phyloP scores from a whole-genome alignment of 768 basidiomycete species.

The Guyanaporus albipodus region DNA sequence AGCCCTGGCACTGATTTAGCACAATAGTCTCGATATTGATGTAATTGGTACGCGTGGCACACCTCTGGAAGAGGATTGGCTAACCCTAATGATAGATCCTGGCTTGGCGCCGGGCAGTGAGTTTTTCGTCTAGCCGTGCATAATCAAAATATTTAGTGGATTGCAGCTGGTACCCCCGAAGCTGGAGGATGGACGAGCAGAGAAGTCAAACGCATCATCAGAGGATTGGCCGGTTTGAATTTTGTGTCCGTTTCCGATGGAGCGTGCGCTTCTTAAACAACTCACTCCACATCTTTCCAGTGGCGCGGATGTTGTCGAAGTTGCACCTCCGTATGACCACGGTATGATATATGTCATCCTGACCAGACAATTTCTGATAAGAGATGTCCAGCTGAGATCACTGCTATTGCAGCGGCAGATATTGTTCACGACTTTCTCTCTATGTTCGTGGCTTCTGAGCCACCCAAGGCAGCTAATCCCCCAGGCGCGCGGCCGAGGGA shows the following conservation, averaged over 20 bases:
- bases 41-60: constrained; percentile 52
- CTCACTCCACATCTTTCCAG: constrained; percentile 4
- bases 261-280: not conserved
- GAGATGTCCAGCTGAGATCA: constrained; percentile 32
- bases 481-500: constrained; percentile 15
- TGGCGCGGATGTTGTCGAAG: constrained; percentile 25
- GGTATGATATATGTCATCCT: constrained; percentile 9
- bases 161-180: constrained; percentile 76
- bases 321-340: constrained; percentile 27
- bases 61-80: not conserved
- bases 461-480: constrained; percentile 18
- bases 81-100: constrained; percentile 48
- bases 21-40: constrained; percentile 69
- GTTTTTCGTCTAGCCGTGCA: constrained; percentile 22
- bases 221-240: constrained; percentile 75
- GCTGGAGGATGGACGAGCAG: constrained; percentile 82
- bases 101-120: constrained; percentile 74
- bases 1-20: not conserved
- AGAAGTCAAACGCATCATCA: constrained; percentile 75
- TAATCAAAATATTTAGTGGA: not conserved
- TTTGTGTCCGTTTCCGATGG: constrained; percentile 50
- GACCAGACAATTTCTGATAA: constrained; percentile 4
- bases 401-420: constrained; percentile 42
- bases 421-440: constrained; percentile 44
- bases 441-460: constrained; percentile 32